Evolutionary conservation across 306 rosid species (phyloP).

Genomic region (Pyrus pyrifolia): DNA sequence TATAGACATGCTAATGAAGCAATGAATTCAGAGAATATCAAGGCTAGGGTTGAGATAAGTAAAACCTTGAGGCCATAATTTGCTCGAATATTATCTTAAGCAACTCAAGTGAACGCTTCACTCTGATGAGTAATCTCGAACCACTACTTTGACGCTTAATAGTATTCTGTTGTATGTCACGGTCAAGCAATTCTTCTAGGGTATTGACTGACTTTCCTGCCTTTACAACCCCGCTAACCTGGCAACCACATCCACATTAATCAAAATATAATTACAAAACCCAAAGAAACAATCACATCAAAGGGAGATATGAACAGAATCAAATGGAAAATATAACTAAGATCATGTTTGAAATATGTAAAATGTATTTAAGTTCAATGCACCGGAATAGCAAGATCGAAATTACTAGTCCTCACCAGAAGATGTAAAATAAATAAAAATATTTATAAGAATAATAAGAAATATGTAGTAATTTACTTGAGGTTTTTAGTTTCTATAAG

Average conservation of each 20-base stretch:
- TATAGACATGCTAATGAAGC: background rate
- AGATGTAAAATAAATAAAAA: too few species aligned
- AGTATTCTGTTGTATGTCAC: background rate
- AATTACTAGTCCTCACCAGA: too few species aligned
- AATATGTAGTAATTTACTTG: too few species aligned
- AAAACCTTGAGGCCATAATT: background rate
- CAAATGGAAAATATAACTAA: too few species aligned
- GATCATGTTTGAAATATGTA: too few species aligned
- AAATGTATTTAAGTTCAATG: too few species aligned
- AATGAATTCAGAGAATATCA: background rate
- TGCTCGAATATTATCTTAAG: background rate
- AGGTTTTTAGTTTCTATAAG: too few species aligned
- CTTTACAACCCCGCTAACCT: background rate
- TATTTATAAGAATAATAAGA: too few species aligned
- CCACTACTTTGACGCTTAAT: rapidly evolving
- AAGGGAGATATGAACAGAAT: too few species aligned
- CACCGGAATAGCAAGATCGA: too few species aligned
- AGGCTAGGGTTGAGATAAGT: background rate
- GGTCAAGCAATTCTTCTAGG: background rate
- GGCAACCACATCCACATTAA: background rate
- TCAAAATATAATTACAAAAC: too few species aligned
- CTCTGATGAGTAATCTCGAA: background rate
- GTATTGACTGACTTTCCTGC: background rate
- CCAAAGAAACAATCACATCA: too few species aligned
- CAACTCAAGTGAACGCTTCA: background rate